A percentile compares a stretch with the other conserved stretches of the same genome.
phyloP scores from a whole-genome alignment of 2,329 filamentous ascomycete genomes.

The Rhytidhysteron rufulum region DNA sequence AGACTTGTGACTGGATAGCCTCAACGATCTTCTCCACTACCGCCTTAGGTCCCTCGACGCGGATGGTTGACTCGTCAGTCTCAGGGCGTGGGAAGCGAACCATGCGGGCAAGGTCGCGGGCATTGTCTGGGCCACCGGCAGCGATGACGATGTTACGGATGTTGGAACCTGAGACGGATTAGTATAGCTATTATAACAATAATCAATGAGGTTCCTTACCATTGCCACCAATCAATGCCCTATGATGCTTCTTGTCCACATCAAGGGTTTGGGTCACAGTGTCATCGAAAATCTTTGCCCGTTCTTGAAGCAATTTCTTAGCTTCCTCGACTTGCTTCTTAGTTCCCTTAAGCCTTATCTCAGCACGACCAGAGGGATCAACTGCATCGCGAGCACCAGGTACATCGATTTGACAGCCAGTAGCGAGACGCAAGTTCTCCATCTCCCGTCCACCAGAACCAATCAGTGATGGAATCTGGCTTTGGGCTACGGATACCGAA shows the following conservation, averaged over 20 bases:
- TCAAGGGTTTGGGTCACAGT: slow-evolving; percentile 81
- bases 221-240: slow-evolving; percentile 79
- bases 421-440: slow-evolving; percentile 80
- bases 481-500: slow-evolving; percentile 80
- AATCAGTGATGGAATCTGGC: slow-evolving; percentile 89
- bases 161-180: slow-evolving; percentile 63
- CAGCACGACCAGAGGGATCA: slow-evolving; percentile 64
- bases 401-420: slow-evolving; percentile 87
- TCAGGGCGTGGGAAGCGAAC: slow-evolving; percentile 94
- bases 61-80: slow-evolving; percentile 76
- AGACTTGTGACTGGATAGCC: slow-evolving; percentile 75
- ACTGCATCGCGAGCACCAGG: slow-evolving; percentile 71
- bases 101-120: slow-evolving; percentile 77
- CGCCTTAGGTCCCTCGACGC: slow-evolving; percentile 76
- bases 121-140: slow-evolving; percentile 85
- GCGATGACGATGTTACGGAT: slow-evolving; percentile 82
- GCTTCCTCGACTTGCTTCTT: slow-evolving; percentile 87
- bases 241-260: slow-evolving; percentile 92
- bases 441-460: slow-evolving; percentile 86
- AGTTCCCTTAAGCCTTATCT: slow-evolving; percentile 89
- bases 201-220: slow-evolving; percentile 56
- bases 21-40: slow-evolving; percentile 86
- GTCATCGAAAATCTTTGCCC: slow-evolving; percentile 81
- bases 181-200: slow-evolving; percentile 21
- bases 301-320: slow-evolving; percentile 84